Evolutionary conservation across 805 yeast species (phyloP).

Genomic region (Pichia deserticola): DNA sequence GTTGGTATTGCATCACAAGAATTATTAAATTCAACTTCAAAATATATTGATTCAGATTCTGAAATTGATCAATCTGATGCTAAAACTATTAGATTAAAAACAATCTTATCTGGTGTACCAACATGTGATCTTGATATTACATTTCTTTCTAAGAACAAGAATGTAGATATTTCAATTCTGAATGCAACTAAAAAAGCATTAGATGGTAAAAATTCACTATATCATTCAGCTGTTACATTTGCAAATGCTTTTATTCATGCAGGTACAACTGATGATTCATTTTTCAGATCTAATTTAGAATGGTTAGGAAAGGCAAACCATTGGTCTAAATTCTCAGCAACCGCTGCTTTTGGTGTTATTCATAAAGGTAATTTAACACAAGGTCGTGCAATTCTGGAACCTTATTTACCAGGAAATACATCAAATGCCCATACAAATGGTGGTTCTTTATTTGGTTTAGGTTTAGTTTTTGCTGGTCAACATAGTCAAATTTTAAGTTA

Average conservation of each 20-base stretch:
- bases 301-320: constrained; percentile 97
- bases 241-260: constrained; percentile 92
- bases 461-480: constrained; percentile 92
- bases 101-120: constrained; percentile 83
- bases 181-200: constrained; percentile 72
- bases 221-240: constrained; percentile 93
- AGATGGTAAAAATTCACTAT: constrained; percentile 89
- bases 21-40: constrained; percentile 52
- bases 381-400: constrained; percentile 79
- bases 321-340: constrained; percentile 97
- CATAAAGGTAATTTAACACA: constrained; percentile 92
- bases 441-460: constrained; percentile 89
- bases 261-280: constrained; percentile 93
- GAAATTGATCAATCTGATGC: constrained; percentile 20
- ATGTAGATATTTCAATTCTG: constrained; percentile 75
- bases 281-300: constrained; percentile 82
- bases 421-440: constrained; percentile 89
- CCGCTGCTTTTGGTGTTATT: constrained; percentile 96
- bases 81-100: constrained; percentile 35
- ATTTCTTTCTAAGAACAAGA: constrained; percentile 77
- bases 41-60: constrained; percentile 28
- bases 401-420: constrained; percentile 78
- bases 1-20: constrained; percentile 90
- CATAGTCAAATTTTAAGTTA: constrained; percentile 82
- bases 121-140: constrained; percentile 90